Evolutionary conservation across 2,329 filamentous ascomycete genomes (phyloP).

Genomic region (Colletotrichum destructivum): DNA sequence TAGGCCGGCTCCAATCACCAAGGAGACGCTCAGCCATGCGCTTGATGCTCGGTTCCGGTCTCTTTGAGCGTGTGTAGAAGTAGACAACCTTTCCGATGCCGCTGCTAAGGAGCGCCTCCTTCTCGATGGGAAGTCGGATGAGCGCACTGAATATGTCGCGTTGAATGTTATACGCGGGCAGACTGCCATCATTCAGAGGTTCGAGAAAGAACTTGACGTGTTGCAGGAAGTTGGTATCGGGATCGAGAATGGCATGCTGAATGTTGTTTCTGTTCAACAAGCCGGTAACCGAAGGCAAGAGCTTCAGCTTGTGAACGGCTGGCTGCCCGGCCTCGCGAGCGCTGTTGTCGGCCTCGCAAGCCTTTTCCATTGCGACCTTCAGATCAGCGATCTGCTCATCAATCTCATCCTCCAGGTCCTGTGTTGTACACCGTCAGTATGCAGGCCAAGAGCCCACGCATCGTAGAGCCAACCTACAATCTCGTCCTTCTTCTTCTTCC

Average conservation of each 20-base stretch:
- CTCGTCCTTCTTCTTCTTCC: conserved; percentile 86
- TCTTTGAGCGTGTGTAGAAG: conserved; percentile 97
- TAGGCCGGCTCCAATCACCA: conserved; percentile 95
- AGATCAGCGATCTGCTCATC: conserved; percentile 92
- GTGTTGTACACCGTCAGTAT: conserved; percentile 45
- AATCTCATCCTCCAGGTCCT: conserved; percentile 92
- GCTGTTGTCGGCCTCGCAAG: conserved; percentile 87
- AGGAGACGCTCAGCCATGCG: conserved; percentile 93
- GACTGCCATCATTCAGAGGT: conserved; percentile 91
- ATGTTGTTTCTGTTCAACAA: conserved; percentile 92
- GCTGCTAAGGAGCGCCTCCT: conserved; percentile 89
- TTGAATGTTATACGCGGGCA: conserved; percentile 98
- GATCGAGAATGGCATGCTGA: conserved; percentile 88
- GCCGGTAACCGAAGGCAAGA: conserved; percentile 90
- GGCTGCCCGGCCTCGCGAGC: conserved; percentile 85
- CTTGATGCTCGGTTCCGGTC: conserved; percentile 90
- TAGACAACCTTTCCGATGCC: conserved; percentile 96
- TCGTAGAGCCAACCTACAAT: conserved; percentile 72
- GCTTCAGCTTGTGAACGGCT: conserved; percentile 92
- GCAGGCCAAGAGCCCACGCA: not conserved
- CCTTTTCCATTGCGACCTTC: conserved; percentile 90
- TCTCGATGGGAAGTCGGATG: conserved; percentile 86
- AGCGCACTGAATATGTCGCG: conserved; percentile 91
- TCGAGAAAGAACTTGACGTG: conserved; percentile 98
- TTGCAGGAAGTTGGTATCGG: conserved; percentile 94